These are phyloP conservation scores for Plasmodium inui DNA, from an alignment of 169 alveolate species.

Conservation along the genomic window DNA sequence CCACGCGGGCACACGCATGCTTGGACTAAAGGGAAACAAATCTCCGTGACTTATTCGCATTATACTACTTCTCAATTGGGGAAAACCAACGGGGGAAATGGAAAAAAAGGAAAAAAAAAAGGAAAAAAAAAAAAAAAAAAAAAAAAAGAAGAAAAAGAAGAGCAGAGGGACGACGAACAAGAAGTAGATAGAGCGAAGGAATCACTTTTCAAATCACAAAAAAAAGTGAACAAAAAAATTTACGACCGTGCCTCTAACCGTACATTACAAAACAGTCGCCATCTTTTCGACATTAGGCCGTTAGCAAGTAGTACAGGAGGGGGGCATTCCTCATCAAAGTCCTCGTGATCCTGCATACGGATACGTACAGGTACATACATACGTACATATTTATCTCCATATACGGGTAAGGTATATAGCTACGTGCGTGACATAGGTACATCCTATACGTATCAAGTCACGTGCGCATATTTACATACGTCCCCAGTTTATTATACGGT, in stretches of 20 bases:
- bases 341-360: neutral
- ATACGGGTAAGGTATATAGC: neutral
- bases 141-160: neutral
- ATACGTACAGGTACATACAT: neutral
- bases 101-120: neutral
- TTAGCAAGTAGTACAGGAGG: neutral
- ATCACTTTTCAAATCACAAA: neutral
- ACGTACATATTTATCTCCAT: neutral
- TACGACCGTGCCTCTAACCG: neutral
- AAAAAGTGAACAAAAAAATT: constrained; percentile 8
- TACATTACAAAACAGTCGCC: neutral
- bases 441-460: neutral
- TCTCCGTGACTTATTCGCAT: neutral
- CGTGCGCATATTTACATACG: neutral
- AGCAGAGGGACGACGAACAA: neutral
- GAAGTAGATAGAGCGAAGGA: neutral
- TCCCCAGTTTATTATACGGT: neutral
- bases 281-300: neutral
- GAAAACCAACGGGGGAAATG: neutral
- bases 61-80: neutral
- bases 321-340: neutral
- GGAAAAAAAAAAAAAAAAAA: neutral
- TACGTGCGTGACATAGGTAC: neutral
- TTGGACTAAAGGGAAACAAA: neutral
- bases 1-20: neutral